phyloP scores from a whole-genome alignment of 2,329 filamentous ascomycete genomes.

The Penicillium sp. region DNA sequence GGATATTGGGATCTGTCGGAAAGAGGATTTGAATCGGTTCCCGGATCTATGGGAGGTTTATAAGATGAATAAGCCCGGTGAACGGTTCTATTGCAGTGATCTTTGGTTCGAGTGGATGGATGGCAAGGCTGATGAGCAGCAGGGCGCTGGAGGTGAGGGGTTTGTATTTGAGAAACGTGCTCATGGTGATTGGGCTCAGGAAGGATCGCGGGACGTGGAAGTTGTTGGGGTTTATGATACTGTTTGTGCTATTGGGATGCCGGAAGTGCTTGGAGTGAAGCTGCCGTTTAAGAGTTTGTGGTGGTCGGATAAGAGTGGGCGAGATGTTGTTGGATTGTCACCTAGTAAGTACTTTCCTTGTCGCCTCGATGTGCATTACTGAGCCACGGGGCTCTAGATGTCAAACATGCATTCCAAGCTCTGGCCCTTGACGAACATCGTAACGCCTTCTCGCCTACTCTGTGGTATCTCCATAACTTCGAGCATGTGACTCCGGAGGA shows the following conservation, averaged over 20 bases:
- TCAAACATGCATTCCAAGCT: constrained; percentile 41
- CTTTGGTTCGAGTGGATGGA: constrained; percentile 22
- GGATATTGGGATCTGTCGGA: constrained; percentile 21
- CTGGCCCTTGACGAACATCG: constrained; percentile 40
- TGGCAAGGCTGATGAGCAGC: constrained; percentile 20
- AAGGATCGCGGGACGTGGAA: constrained; percentile 21
- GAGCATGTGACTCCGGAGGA: constrained; percentile 10
- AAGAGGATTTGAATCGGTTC: constrained; percentile 18
- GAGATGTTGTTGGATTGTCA: constrained; percentile 20
- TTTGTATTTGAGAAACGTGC: constrained; percentile 15
- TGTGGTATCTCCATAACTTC: constrained; percentile 48
- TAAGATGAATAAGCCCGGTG: constrained; percentile 13
- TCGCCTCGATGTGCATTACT: not conserved
- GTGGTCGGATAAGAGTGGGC: constrained; percentile 1
- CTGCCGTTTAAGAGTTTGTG: constrained; percentile 4
- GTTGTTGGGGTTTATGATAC: constrained; percentile 37
- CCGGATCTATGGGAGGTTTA: constrained; percentile 22
- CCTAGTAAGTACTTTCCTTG: constrained; percentile 11
- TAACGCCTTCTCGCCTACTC: constrained; percentile 49
- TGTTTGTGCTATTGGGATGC: constrained; percentile 33
- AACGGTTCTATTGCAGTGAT: constrained; percentile 21
- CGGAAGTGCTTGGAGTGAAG: constrained; percentile 23
- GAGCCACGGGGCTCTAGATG: constrained; percentile 16
- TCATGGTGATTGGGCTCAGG: constrained; percentile 13
- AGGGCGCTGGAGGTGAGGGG: constrained; percentile 12